Conservation (phyloP, 1,284 basidiomycete genomes). For the Microbotryum scabiosae region DNA sequence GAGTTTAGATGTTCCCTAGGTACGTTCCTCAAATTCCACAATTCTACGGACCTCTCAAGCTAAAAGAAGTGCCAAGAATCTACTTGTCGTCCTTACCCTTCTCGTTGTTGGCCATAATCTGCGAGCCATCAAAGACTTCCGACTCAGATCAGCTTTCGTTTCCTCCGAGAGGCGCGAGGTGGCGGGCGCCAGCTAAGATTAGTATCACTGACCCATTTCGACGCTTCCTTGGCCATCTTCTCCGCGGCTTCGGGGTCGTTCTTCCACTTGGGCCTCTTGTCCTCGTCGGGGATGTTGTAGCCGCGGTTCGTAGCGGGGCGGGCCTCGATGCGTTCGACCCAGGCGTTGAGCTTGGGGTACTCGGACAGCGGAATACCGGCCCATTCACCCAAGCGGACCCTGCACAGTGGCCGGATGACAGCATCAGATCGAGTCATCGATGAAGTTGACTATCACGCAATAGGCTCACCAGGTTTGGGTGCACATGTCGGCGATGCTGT, state of each 20-base stretch:
- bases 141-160: neutral
- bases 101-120: constrained; percentile 12
- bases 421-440: neutral
- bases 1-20: too few relatives aligned
- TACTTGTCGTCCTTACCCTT: constrained; percentile 4
- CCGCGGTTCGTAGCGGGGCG: constrained; percentile 16
- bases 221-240: constrained; percentile 3
- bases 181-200: neutral
- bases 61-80: too few relatives aligned
- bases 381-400: constrained; percentile 15
- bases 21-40: too few relatives aligned
- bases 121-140: neutral
- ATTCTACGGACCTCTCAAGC: too few relatives aligned
- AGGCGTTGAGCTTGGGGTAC: constrained; percentile 19
- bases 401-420: neutral
- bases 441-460: neutral
- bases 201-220: neutral
- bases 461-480: constrained; percentile 14
- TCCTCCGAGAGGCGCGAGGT: too few relatives aligned
- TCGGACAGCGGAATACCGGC: constrained; percentile 16
- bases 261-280: constrained; percentile 7
- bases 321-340: constrained; percentile 23
- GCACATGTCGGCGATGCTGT: constrained; percentile 26
- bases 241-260: constrained; percentile 9
- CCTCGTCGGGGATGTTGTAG: constrained; percentile 19